Base-by-base conservation (phyloP, 176 grass and related monocot species). In the Eragrostis nindensis region DNA sequence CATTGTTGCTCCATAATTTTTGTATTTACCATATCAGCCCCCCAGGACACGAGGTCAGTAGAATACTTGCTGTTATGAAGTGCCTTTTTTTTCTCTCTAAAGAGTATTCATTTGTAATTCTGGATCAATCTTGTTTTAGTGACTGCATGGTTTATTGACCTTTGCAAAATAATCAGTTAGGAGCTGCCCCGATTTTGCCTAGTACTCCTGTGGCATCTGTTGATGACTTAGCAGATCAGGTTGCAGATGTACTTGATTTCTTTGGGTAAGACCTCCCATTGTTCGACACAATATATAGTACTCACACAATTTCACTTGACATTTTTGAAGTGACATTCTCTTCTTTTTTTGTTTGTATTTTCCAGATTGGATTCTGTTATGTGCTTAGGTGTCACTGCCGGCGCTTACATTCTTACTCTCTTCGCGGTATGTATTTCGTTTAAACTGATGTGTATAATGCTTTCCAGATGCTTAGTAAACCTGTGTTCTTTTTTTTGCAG, bases 1-100 rank as follows among this genome's bases (percentile, higher is more conserved):
- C 95, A 66, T 84, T 97, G 65, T 83, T 97, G 36, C 86, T 97
- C 64, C 90, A 94, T 78, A 97, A 97, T 79, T 97, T 97, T 81
- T 97, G 95, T 74, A 94, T 97, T 79, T 97, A 97, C 68, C 95
- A 97, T 88, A 94, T 97, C 48, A 97, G 90, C 70, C 95, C 95
- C 62, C 92, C 92, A 74, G 95, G 95, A 62, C 95, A 98, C 75
- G 95, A 98, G 95, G 95, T 98, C 66, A 87, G 74, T 66, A 45
- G 78, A 77, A 18, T 71, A 18, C 66, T 56, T 59, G 7, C 74
- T 64, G 18, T 66, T 72, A 70, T 11, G 26, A 80, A 75, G 32
- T 42, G 17, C 71, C 48, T 57, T 18, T 0, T 65, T 13, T 26
- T 32, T 75, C 77, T 76, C 19, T 81, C 48, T 66, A 70, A 13